Conservation (phyloP, 495 filamentous ascomycete genomes). For the Lasiosphaeria miniovina region DNA sequence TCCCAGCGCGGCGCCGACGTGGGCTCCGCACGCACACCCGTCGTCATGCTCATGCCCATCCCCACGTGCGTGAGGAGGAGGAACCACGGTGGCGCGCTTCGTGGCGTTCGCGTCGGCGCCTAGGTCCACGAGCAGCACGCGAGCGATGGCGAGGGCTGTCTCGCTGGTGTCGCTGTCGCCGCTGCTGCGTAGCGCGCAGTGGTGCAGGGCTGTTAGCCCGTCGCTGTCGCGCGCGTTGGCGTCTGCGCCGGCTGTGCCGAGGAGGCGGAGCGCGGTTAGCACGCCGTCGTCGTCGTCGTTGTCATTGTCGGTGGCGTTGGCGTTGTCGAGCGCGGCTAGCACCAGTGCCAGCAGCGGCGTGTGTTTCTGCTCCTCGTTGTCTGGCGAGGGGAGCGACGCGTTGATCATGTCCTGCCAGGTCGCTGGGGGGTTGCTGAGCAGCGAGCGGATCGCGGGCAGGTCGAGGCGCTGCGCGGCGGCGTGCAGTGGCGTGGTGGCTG, state of each 20-base stretch:
- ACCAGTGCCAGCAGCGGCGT: too few relatives aligned
- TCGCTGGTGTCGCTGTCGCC: not conserved
- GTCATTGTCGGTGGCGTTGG: not conserved
- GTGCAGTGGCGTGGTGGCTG: too few relatives aligned
- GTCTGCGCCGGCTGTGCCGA: slow-evolving; percentile 15
- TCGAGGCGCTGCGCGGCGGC: too few relatives aligned
- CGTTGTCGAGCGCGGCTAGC: not conserved
- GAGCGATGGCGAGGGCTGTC: not conserved
- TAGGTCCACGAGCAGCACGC: slow-evolving; percentile 1
- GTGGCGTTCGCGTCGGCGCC: slow-evolving; percentile 5
- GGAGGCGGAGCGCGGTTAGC: not conserved
- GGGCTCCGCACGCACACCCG: slow-evolving; percentile 7
- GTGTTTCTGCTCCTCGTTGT: too few relatives aligned
- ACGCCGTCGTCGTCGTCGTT: not conserved
- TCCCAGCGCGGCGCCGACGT: not conserved
- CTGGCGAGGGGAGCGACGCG: too few relatives aligned
- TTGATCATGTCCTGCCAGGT: too few relatives aligned
- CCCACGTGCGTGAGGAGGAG: not conserved
- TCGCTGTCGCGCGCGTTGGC: slow-evolving; percentile 5
- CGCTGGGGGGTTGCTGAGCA: too few relatives aligned
- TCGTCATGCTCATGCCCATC: slow-evolving; percentile 1
- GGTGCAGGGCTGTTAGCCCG: slow-evolving; percentile 4
- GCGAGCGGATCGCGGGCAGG: too few relatives aligned
- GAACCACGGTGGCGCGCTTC: not conserved
- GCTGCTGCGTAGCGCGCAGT: not conserved